Evolutionary conservation across 2,329 filamentous ascomycete species (phyloP), one percentile per base, ranked within the genome.

Genomic region (Phyllosticta citribraziliensis): DNA sequence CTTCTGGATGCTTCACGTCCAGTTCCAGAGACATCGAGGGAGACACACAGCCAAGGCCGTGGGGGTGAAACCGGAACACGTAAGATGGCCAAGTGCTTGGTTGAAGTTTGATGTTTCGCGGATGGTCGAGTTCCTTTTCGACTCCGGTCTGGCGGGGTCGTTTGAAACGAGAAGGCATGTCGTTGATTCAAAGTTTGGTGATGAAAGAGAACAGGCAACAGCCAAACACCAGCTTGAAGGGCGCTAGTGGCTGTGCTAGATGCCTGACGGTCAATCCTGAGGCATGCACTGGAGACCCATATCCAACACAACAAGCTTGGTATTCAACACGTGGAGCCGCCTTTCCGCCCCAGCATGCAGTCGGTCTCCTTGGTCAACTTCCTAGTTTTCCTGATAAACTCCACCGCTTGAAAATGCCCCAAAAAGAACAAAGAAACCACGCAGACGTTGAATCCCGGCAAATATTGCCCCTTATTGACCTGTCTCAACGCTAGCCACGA

Each of bases 401-500:
- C 14, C 40, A 47, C 40, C 40, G 40, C 40, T 47, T 17, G 17
- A 8, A 47, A 47, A 47, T 47, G 14, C 40, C 40, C 22, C 22
- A 25, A 55, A 54, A 55, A 30, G 55, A 56, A 56, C 30, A 56
- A 50, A 17, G 27, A 56, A 56, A 35, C 52, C 20, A 53, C 52
- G 5, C 11, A n/a, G 20, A 52, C 19, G 51, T 4, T 52, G 6
- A 25, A 52, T 11, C 19, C 19, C 11, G n/a, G 22, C 14, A 10
- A 20, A 19, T 19, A n/a, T 52, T 40, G 35, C 11, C 19, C 47
- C 19, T 11, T 24, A 22, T 3, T 53, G 24, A 22, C 19, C 27
- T 2, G 25, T 35, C 55, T 25, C 40, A 20, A 8, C 58, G 5
- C 53, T 47, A 17, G 67, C 71, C 55, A 70, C 65, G 57, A 78